Evolutionary conservation across 257 asterid species (phyloP).

Genomic region (Leptodermis oblonga): DNA sequence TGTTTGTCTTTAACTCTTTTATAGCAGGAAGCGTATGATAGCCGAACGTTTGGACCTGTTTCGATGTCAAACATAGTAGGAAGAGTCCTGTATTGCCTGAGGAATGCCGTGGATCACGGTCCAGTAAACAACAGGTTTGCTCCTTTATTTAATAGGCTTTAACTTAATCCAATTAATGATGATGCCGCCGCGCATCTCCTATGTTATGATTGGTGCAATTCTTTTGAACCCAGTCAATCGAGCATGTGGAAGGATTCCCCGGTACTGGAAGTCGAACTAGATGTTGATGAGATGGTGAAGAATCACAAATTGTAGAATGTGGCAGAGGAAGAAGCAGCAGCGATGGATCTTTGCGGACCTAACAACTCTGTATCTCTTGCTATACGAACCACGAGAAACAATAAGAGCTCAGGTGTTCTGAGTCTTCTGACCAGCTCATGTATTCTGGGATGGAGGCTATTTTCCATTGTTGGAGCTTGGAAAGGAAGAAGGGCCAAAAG

Average conservation of each 20-base stretch:
- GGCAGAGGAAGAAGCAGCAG: neutral
- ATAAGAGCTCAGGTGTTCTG: conserved; percentile 8
- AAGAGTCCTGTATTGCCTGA: conserved; percentile 70
- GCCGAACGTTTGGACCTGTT: conserved; percentile 87
- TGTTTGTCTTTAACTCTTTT: conserved; percentile 9
- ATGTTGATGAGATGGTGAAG: conserved; percentile 71
- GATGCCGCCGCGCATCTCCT: neutral
- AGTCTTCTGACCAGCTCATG: conserved; percentile 9
- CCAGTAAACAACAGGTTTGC: conserved; percentile 72
- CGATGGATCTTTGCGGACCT: conserved; percentile 12
- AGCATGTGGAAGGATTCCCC: conserved; percentile 53
- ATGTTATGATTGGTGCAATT: conserved; percentile 10
- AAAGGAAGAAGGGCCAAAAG: neutral
- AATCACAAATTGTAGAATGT: conserved; percentile 51
- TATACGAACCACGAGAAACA: neutral
- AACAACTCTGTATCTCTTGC: conserved; percentile 10
- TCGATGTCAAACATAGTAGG: conserved; percentile 62
- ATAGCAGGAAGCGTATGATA: conserved; percentile 75
- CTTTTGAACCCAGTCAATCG: conserved; percentile 35
- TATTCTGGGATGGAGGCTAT: conserved; percentile 7
- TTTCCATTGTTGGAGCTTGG: neutral
- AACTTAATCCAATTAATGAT: conserved; percentile 1
- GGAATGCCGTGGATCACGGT: conserved; percentile 76
- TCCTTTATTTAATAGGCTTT: neutral
- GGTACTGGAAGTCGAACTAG: conserved; percentile 74